phyloP scores from a whole-genome alignment of 2,329 filamentous ascomycete species.

The Mycosphaerelloides madeirae region DNA sequence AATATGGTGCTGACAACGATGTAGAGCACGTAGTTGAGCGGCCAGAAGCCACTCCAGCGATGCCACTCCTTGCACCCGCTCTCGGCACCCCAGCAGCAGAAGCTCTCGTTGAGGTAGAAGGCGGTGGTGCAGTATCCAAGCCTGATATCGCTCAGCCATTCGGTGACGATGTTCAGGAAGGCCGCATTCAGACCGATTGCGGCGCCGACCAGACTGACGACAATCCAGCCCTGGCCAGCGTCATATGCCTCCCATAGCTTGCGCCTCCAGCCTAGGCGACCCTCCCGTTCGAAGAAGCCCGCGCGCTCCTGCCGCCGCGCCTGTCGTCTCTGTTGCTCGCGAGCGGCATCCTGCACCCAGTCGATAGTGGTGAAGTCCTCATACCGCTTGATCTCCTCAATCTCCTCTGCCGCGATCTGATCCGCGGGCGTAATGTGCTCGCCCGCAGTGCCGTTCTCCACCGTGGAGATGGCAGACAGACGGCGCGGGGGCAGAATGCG shows the following conservation, averaged over 20 bases:
- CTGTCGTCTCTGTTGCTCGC: constrained; percentile 79
- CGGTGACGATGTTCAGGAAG: constrained; percentile 88
- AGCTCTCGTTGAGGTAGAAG: constrained; percentile 95
- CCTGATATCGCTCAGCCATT: constrained; percentile 96
- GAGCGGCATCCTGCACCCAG: constrained; percentile 95
- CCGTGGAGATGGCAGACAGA: constrained; percentile 60
- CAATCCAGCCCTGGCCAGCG: constrained; percentile 95
- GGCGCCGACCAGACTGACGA: constrained; percentile 87
- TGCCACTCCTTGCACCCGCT: constrained; percentile 86
- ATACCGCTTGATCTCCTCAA: constrained; percentile 96
- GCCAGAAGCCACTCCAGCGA: constrained; percentile 72
- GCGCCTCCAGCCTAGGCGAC: constrained; percentile 72
- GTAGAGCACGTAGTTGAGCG: constrained; percentile 82
- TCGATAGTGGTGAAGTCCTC: constrained; percentile 98
- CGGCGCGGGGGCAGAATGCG: constrained; percentile 54
- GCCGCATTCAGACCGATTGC: constrained; percentile 91
- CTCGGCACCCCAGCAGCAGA: constrained; percentile 97
- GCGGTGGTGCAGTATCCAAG: constrained; percentile 90
- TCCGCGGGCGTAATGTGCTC: constrained; percentile 53
- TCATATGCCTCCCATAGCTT: constrained; percentile 84
- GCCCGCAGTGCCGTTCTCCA: constrained; percentile 57
- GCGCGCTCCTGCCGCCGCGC: constrained; percentile 67
- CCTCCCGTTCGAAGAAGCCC: constrained; percentile 64
- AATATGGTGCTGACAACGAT: constrained; percentile 73
- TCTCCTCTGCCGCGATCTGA: constrained; percentile 82